phyloP scores from a whole-genome alignment of 306 rosid genomes.

The Parietaria judaica region DNA sequence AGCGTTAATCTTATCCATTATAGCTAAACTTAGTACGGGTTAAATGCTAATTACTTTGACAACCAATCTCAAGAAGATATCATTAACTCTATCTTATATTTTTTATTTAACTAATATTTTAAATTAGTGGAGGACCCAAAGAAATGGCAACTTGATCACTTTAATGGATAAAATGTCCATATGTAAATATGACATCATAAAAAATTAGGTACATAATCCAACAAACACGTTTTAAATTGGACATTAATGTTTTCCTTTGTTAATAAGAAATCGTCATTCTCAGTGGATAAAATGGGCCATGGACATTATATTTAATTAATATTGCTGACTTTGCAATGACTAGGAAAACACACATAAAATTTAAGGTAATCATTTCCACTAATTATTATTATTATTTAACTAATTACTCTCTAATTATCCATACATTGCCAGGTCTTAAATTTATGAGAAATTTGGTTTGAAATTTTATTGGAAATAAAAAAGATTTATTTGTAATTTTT shows the following conservation, averaged over 20 bases:
- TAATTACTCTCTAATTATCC: too few relatives aligned
- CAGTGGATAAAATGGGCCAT: not conserved
- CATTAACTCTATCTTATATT: slow-evolving; percentile 2
- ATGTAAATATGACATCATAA: too few relatives aligned
- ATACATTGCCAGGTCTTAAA: too few relatives aligned
- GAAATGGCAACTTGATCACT: not conserved
- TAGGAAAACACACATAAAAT: slow-evolving; percentile 2
- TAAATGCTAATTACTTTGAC: not conserved
- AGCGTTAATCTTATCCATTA: slow-evolving; percentile 1
- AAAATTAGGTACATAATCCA: not conserved
- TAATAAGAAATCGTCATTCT: slow-evolving; percentile 1
- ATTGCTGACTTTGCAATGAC: slow-evolving; percentile 9
- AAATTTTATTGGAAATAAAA: too few relatives aligned
- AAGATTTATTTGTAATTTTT: too few relatives aligned
- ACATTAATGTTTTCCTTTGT: not conserved
- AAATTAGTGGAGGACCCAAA: slow-evolving; percentile 7
- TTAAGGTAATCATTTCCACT: not conserved
- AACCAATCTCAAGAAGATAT: not conserved
- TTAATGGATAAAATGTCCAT: not conserved
- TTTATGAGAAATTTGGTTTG: too few relatives aligned
- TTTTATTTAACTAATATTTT: not conserved
- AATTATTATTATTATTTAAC: too few relatives aligned
- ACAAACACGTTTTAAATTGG: slow-evolving; percentile 1
- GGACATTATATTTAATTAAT: not conserved
- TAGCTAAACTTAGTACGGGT: not conserved